Base-by-base conservation (phyloP, 495 filamentous ascomycete species). In the Talaromyces adpressus region DNA sequence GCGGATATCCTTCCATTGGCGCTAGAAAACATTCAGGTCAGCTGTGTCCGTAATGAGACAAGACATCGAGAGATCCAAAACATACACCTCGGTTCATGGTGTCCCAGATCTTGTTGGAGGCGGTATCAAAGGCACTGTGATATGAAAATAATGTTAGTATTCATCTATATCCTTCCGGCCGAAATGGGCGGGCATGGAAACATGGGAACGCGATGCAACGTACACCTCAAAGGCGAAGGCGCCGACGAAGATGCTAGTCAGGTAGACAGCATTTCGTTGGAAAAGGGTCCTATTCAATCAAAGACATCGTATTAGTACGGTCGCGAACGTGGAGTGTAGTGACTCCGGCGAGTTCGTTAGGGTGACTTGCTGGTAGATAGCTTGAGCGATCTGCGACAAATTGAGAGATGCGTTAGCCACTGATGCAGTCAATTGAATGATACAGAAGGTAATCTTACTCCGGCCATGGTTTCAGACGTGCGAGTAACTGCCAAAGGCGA, bases 1-100 rank as follows among this genome's bases (percentile, higher is more conserved):
- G 74, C 94, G 92, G 80, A 99, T 97, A 75, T 98, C 94, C 84
- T 98, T 98, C 95, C 95, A 99, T 93, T 98, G 95, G 68, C 94
- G 91, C 91, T 98, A 58, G 71, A 63, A 57, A 56, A 59, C 3
- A 27, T 27, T 27, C 3, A 59, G 4, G 56, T 58, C 56, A 58
- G 56, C 23, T 14, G 8, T 23, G 18, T 36, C 8, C 32, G 9
- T 20, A 52, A 62, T 51, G 49, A 32, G 34, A 18, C 25, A 47
- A n/a, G 20, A 45, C 1, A 30, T 22, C 23, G 27, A 20, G 51
- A 52, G n/a, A n/a, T 7, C 2, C 41, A 30, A 53, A 63, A 78
- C 92, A 69, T 91, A 97, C 93, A 66, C 93, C 93, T 68, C 81
- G 80, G 84, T 99, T 99, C 66, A 91, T 77, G 72, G 74, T 77